Evolutionary conservation across 2,329 filamentous ascomycete species (phyloP).

Genomic region (Microcera coccophila): DNA sequence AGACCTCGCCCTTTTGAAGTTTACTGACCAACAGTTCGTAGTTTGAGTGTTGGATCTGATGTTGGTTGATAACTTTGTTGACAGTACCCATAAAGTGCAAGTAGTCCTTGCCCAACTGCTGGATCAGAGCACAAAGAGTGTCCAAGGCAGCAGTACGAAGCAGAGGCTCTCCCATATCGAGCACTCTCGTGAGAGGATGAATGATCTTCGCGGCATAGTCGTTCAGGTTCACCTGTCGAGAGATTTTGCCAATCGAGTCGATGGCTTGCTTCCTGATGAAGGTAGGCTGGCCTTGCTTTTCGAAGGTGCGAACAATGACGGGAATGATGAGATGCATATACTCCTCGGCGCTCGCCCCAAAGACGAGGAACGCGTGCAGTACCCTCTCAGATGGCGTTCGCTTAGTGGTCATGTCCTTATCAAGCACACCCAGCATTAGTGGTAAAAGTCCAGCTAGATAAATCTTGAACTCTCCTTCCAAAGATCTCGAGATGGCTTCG

Average conservation of each 20-base stretch:
- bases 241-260: slow-evolving; percentile 90
- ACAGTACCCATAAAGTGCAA: slow-evolving; percentile 90
- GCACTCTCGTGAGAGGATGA: slow-evolving; percentile 81
- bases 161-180: slow-evolving; percentile 67
- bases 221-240: slow-evolving; percentile 92
- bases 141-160: slow-evolving; percentile 83
- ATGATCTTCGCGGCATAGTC: slow-evolving; percentile 97
- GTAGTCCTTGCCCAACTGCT: slow-evolving; percentile 93
- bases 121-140: slow-evolving; percentile 90
- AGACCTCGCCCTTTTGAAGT: slow-evolving; percentile 85
- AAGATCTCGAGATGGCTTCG: slow-evolving; percentile 85
- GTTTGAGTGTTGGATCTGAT: slow-evolving; percentile 83
- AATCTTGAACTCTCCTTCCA: slow-evolving; percentile 97
- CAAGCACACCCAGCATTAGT: slow-evolving; percentile 88
- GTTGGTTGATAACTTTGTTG: slow-evolving; percentile 75
- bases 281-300: slow-evolving; percentile 76
- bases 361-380: slow-evolving; percentile 90
- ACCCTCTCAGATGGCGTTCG: slow-evolving; percentile 84
- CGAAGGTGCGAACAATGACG: slow-evolving; percentile 89
- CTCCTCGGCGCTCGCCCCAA: slow-evolving; percentile 91
- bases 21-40: slow-evolving; percentile 92
- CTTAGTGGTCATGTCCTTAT: slow-evolving; percentile 73
- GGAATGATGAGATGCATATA: slow-evolving; percentile 99
- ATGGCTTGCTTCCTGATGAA: slow-evolving; percentile 84
- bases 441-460: slow-evolving; percentile 87